phyloP scores from a whole-genome alignment of 1,284 basidiomycete species.

The Fomitopsis betulina region DNA sequence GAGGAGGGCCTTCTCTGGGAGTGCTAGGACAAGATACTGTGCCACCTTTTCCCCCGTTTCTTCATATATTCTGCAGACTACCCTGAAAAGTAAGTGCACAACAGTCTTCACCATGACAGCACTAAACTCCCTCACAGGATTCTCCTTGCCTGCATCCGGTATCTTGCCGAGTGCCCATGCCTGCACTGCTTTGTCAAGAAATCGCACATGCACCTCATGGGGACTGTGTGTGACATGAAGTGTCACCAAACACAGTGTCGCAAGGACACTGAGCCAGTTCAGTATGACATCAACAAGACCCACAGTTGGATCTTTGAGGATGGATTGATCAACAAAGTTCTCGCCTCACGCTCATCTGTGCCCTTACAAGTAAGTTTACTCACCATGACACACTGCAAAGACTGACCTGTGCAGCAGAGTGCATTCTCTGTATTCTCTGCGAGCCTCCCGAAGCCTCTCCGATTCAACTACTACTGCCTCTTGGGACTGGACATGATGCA shows the following conservation, averaged over 20 bases:
- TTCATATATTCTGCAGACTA: slow-evolving; percentile 28
- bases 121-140: slow-evolving; percentile 11
- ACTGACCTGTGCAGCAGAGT: slow-evolving; percentile 8
- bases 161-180: slow-evolving; percentile 20
- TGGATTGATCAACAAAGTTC: slow-evolving; percentile 8
- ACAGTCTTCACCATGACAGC: slow-evolving; percentile 6
- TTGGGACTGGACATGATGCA: slow-evolving; percentile 34
- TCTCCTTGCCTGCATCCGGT: slow-evolving; percentile 13
- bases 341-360: slow-evolving; percentile 9
- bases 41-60: slow-evolving; percentile 13
- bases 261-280: slow-evolving; percentile 1
- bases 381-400: neutral
- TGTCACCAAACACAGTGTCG: neutral
- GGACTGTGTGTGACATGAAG: slow-evolving; percentile 6
- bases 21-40: slow-evolving; percentile 10
- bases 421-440: slow-evolving; percentile 22
- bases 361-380: slow-evolving; percentile 1
- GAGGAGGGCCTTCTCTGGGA: slow-evolving; percentile 22
- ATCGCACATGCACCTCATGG: slow-evolving; percentile 11
- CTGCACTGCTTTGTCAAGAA: slow-evolving; percentile 25
- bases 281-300: slow-evolving; percentile 3
- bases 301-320: slow-evolving; percentile 13
- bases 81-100: slow-evolving; percentile 15
- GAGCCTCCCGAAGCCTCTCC: slow-evolving; percentile 9
- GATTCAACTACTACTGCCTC: slow-evolving; percentile 25